Evolutionary conservation across 495 filamentous ascomycete species (phyloP), one percentile per base, ranked within the genome.

Genomic region (Talaromyces stipitatus): DNA sequence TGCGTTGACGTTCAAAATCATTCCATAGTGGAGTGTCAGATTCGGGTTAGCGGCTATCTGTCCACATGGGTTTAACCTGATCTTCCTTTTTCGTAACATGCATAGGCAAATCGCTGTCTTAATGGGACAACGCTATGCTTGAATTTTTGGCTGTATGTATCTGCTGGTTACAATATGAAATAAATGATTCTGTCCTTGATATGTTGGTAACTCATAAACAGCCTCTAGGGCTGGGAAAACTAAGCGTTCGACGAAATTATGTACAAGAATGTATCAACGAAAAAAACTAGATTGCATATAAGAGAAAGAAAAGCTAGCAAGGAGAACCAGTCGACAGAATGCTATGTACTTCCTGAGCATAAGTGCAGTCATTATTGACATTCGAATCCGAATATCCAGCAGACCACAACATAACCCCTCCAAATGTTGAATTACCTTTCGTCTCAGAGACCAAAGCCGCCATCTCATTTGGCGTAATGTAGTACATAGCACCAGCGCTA

Each of bases 321-420:
- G 36, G 22, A 24, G 26, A 18, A 14, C 55, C 55, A 18, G 54
- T 63, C 0, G 32, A 62, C 16, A 73, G 61, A 55, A 74, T 71
- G 18, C 32, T 57, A 22, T 68, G 61, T 5, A 61, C 68, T 57
- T 75, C 64, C 59, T 77, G 73, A 20, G 68, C 73, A 54, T 73
- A 78, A 29, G 61, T 75, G 61, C 71, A 75, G 18, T 70, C 70
- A 28, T 72, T 69, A 50, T 66, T 66, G 23, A 71, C 63, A 24
- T 76, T 73, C 0, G 66, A 57, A 58, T 78, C 74, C 4, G 72
- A 74, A 58, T 72, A 73, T 0, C 71, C 72, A 11, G 74, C 80
- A 58, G 73, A 74, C 80, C 80, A 82, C 58, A 83, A 65, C 80
- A 82, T 78, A 43, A 82, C 64, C 4, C 80, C 80, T 14, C 78